phyloP scores from a whole-genome alignment of 2,329 filamentous ascomycete species.

The Westerdykella ornata region DNA sequence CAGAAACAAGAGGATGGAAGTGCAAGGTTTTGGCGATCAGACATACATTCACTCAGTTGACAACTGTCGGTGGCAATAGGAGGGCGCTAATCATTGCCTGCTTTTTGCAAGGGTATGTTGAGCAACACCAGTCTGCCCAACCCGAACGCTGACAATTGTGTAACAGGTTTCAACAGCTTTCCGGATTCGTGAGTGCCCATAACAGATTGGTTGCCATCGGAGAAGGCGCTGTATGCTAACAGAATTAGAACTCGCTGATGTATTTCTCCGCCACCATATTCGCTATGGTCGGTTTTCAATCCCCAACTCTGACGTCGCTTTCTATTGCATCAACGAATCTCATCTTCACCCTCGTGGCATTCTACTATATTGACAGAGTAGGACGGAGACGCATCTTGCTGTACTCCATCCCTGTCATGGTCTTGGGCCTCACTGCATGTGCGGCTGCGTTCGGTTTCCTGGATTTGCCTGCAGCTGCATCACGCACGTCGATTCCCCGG shows the following conservation, averaged over 20 bases:
- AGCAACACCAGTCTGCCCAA: no score
- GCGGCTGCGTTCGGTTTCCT: conserved; percentile 66
- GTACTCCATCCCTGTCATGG: conserved; percentile 79
- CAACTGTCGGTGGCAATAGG: conserved; percentile 48
- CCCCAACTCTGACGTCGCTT: conserved; percentile 41
- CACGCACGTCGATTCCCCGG: conserved; percentile 15
- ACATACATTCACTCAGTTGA: conserved; percentile 49
- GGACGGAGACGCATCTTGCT: conserved; percentile 59
- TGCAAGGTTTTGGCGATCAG: conserved; percentile 29
- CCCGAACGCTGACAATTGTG: no score
- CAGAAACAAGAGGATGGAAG: conserved; percentile 19
- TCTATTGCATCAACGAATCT: conserved; percentile 44
- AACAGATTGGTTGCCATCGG: not conserved
- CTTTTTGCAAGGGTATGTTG: conserved; percentile 77
- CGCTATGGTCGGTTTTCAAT: conserved; percentile 41
- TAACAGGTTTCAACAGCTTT: conserved; percentile 81
- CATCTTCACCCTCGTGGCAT: conserved; percentile 42
- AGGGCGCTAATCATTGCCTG: conserved; percentile 79
- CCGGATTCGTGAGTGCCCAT: conserved; percentile 44
- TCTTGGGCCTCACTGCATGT: conserved; percentile 62
- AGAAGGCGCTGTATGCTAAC: not conserved
- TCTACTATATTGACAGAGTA: conserved; percentile 40
- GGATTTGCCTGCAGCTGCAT: conserved; percentile 37
- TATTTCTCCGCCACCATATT: conserved; percentile 47
- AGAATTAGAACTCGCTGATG: conserved; percentile 40